Percentiles rank a stretch among this genome's conserved stretches.
These are phyloP conservation scores for Verticillium klebahnii DNA, from an alignment of 2,329 filamentous ascomycete species.

Conservation along the genomic window DNA sequence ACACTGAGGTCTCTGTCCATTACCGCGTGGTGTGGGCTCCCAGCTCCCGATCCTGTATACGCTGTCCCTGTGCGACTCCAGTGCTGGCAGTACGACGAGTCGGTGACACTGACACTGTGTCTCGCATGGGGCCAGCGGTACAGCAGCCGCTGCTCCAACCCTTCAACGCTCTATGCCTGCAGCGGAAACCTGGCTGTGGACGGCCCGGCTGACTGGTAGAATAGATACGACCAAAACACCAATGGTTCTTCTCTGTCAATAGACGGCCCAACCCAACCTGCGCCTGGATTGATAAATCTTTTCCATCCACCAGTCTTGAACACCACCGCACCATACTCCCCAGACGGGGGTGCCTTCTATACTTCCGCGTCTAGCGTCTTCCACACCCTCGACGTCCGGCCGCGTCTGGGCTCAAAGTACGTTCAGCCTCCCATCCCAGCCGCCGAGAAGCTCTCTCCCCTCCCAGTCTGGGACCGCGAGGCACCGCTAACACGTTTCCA, in stretches of 20 bases:
- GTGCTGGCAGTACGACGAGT: conserved; percentile 40
- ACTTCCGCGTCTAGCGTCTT: conserved; percentile 39
- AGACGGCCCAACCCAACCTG: conserved; percentile 45
- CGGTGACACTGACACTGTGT: conserved; percentile 23
- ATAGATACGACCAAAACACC: conserved; percentile 53
- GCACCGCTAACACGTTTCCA: background rate
- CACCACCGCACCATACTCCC: conserved; percentile 41
- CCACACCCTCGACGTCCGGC: conserved; percentile 46
- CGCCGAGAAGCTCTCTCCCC: background rate
- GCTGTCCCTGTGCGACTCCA: conserved; percentile 37
- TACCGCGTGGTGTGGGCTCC: conserved; percentile 10
- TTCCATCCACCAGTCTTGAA: conserved; percentile 46
- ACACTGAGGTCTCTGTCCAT: background rate
- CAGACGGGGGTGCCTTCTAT: conserved; percentile 47
- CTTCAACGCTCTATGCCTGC: background rate
- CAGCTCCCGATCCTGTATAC: conserved; percentile 34
- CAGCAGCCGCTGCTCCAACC: background rate
- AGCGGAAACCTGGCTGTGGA: background rate
- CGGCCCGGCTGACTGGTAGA: conserved; percentile 19
- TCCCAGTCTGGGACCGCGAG: background rate
- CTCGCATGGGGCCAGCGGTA: conserved; percentile 18
- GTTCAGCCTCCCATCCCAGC: conserved; percentile 21
- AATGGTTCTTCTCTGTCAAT: conserved; percentile 47
- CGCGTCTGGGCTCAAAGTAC: conserved; percentile 52
- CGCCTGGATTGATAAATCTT: conserved; percentile 42